Base-by-base conservation (phyloP, 305 asterid species). In the Rubia peregrina region DNA sequence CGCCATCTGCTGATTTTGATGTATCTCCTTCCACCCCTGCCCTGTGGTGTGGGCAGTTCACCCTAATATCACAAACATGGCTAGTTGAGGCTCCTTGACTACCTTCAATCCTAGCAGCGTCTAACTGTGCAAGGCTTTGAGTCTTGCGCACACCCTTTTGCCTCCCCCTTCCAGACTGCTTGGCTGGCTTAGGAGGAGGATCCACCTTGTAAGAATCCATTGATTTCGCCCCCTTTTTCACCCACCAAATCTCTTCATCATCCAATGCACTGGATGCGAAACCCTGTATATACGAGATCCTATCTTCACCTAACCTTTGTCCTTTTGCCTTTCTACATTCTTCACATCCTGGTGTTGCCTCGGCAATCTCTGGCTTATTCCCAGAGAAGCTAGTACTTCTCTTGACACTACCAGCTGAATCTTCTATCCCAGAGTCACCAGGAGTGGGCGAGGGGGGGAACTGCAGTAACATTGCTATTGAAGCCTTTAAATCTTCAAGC, bases 51-150 rank as follows among this genome's bases (percentile, higher is more conserved):
- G 96, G 87, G 85, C 99, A 95, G 75, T 85, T 83, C 65, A 81
- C 69, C 87, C 83, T 87, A 77, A 76, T 89, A 80, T 92, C 98
- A 84, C 99, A 92, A 71, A 83, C 83, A 86, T 95, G 97, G 79
- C 99, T 95, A 1, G 97, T 85, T 53, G 99, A 92, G 74, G 99
- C 97, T 74, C 99, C 98, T 77, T 90, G 98, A 78, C 99, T 95
- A 79, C 97, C 88, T 81, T 92, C 99, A 82, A 95, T 90, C 75
- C 99, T 91, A 65, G 97, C 90, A 79, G 94, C 89, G 71, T 96
- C 97, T 77, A 95, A 83, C 68, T 95, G 98, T 38, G 98, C 95
- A 77, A 95, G 98, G 79, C 95, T 92, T 69, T 86, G 96, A 59
- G 96, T 95, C 85, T 95, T 95, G 56, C 97, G 91, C 63, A 81